Evolutionary conservation across 2,329 filamentous ascomycete genomes (phyloP), one percentile per base, ranked within the genome.

Genomic region (Monosporascus ibericus): DNA sequence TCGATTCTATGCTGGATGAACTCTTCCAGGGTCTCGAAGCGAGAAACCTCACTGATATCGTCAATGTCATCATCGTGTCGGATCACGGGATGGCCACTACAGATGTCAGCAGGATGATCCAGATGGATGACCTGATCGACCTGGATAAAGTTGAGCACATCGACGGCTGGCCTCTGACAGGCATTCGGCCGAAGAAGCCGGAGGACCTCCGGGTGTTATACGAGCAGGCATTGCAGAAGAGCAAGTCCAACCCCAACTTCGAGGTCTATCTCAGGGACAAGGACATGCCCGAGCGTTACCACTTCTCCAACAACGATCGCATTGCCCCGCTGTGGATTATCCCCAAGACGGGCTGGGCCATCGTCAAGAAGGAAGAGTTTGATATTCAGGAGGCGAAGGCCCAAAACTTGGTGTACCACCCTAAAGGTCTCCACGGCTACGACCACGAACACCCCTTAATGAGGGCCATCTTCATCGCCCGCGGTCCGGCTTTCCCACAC

Each of bases 81-180:
- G 94, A 99, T 67, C 94, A 99, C 67, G 94, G 94, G 48, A 99
- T 99, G 94, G 94, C 94, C 1, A 95, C 91, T 0, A 97, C 94
- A 0, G 88, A 92, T 54, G 82, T 81, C 0, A 78, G 84, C 18
- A 82, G 94, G 11, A 75, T 97, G 46, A 80, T 97, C 25, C 94
- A 97, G 70, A 76, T 97, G 2, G 94, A 99, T 58, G 90, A 96
- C 64, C 72, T 97, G 4, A 77, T 97, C 47, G 90, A 96, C 66
- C 78, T 87, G 6, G 74, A 73, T 48, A 80, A 90, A 60, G 85
- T 97, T 44, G 86, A 87, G 53, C 90, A 94, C 66, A 87, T 84
- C 25, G 94, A 99, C 60, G 94, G 94, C 51, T 99, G 94, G 94
- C 94, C 94, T 1, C 77, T 96, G 2, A 90, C 90, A 52, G 94